Evolutionary conservation across 495 filamentous ascomycete species (phyloP), one percentile per base, ranked within the genome.

Genomic region (Xylaria longipes): DNA sequence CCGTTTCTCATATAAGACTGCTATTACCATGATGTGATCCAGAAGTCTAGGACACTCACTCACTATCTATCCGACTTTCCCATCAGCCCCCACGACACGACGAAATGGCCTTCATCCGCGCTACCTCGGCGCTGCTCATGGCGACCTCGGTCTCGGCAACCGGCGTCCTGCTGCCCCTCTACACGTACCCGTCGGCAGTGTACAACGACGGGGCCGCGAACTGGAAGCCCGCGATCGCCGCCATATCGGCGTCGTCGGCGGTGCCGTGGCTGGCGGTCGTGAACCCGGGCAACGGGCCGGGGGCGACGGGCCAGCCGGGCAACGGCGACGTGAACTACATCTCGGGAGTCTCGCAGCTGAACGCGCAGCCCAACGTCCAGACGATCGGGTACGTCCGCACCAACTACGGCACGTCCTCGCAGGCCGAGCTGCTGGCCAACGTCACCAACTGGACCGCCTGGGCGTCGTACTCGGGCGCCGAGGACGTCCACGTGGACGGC

Each of bases 301-400:
- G 84, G 1, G 66, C 61, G 5, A 61, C 67, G 14, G 46, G 46
- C 11, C 4, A 2, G 14, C 68, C 68, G 1, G 73, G 77, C 15
- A 70, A 62, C 70, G 27, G 46, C 48, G 74, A 77, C 76, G 41
- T 17, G 50, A 61, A 77, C 71, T 82, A 82, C 75, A 79, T 79
- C 63, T 20, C 68, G 12, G 82, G 72, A 6, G 71, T 87, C 60
- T 69, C 75, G 12, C 78, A 79, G 58, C 76, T 88, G 4, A 84
- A 83, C 67, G 75, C 73, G 25, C 81, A 83, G 54, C 2, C 77
- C 45, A 86, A 87, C 69, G 81, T 84, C 41, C 72, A 78, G 29
- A 80, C 83, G 3, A 62, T 87, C 41, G 86, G 86, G n/a, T 88
- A 87, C 72, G 82, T 87, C 11, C 79, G 77, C 35, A 87, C 84